Conservation (phyloP, 306 rosid genomes). For the Dryas alaskensis region DNA sequence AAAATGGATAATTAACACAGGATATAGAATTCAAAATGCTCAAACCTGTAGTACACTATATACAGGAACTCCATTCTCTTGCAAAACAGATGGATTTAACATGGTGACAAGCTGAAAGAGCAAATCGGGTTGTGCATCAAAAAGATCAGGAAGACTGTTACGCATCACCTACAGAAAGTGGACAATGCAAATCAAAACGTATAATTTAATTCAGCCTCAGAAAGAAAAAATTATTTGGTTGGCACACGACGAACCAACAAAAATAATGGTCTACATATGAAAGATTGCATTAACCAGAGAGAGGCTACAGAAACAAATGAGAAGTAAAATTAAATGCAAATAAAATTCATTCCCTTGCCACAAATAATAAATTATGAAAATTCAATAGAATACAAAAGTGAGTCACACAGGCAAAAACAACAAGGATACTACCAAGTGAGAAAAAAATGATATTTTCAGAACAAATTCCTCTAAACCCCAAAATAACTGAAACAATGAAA, state of each 20-base stretch:
- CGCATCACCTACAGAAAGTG: slow-evolving; percentile 79
- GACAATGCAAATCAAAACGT: background rate
- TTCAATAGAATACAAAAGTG: background rate
- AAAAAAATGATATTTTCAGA: background rate
- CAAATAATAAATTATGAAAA: background rate
- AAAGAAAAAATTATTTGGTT: background rate
- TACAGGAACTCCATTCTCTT: slow-evolving; percentile 83
- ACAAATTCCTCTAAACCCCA: slow-evolving; percentile 1
- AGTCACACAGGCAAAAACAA: background rate
- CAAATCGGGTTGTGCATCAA: slow-evolving; percentile 93
- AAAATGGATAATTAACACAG: background rate
- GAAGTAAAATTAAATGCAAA: background rate
- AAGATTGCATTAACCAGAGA: background rate
- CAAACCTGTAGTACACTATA: slow-evolving; percentile 82
- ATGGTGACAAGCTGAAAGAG: slow-evolving; percentile 98
- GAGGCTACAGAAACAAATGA: background rate
- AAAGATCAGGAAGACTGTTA: slow-evolving; percentile 94
- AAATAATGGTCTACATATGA: background rate
- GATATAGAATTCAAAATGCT: slow-evolving; percentile 6
- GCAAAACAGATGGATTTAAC: slow-evolving; percentile 96
- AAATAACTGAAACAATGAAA: background rate
- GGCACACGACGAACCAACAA: background rate
- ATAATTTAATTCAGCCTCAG: background rate
- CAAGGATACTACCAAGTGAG: background rate
- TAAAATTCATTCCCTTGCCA: background rate